Conservation (phyloP, 345 rosid species). For the Heritiera littoralis region DNA sequence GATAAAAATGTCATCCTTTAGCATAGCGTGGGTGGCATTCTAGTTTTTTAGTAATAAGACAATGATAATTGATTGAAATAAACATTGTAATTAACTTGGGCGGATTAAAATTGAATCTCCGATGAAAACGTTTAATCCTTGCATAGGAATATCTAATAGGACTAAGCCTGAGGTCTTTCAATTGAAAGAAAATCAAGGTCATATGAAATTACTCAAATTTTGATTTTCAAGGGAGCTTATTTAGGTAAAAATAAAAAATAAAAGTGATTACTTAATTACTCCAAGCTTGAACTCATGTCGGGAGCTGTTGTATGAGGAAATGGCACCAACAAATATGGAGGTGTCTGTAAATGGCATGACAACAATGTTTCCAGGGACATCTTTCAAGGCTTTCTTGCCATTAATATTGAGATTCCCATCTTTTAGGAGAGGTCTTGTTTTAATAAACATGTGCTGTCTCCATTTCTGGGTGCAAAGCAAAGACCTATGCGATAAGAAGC, state of each 20-base stretch:
- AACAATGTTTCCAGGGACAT: constrained; percentile 43
- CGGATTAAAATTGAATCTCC: too few relatives aligned
- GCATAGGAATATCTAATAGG: background rate
- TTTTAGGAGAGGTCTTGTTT: constrained; percentile 39
- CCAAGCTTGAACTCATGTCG: constrained; percentile 62
- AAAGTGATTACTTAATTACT: constrained; percentile 33
- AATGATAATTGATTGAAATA: too few relatives aligned
- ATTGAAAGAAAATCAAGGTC: background rate
- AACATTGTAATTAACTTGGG: too few relatives aligned
- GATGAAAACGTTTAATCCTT: too few relatives aligned
- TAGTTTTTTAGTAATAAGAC: too few relatives aligned
- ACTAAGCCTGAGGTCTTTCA: background rate
- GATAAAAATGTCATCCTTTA: too few relatives aligned
- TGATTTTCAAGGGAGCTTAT: background rate
- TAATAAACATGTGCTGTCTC: constrained; percentile 40
- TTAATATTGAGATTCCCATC: constrained; percentile 40
- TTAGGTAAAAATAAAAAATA: background rate
- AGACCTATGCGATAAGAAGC: constrained; percentile 12
- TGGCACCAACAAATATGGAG: constrained; percentile 50
- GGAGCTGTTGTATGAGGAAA: constrained; percentile 34
- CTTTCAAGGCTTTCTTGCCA: constrained; percentile 37
- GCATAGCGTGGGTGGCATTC: too few relatives aligned
- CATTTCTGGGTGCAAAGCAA: constrained; percentile 28
- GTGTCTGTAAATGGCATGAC: constrained; percentile 43
- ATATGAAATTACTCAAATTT: background rate